phyloP scores from a whole-genome alignment of 2,329 filamentous ascomycete genomes.

The Fusarium fracticaudum region DNA sequence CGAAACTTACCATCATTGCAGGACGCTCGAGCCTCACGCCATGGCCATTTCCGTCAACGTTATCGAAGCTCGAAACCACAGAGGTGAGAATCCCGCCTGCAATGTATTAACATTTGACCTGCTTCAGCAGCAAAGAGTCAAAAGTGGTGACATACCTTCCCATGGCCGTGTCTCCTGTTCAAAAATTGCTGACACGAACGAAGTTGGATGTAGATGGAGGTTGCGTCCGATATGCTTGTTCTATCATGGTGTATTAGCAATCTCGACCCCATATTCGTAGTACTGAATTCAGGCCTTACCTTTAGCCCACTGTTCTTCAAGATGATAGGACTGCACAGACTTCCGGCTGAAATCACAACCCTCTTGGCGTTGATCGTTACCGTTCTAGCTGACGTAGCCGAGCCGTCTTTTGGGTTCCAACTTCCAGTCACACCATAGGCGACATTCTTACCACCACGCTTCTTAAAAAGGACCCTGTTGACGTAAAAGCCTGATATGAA shows the following conservation, averaged over 20 bases:
- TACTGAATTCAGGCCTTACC: background rate
- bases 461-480: background rate
- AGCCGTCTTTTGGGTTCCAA: background rate
- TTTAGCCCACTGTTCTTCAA: background rate
- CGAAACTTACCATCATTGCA: background rate
- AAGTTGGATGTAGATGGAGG: background rate
- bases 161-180: background rate
- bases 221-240: slow-evolving; percentile 1
- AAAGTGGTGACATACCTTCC: background rate
- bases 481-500: background rate
- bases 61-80: background rate
- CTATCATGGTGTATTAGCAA: background rate
- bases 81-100: background rate
- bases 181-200: background rate
- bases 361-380: background rate
- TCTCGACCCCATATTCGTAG: background rate
- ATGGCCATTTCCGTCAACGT: background rate
- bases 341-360: background rate
- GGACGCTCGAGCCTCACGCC: background rate
- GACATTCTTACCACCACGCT: background rate
- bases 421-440: background rate
- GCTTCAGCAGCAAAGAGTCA: accelerated
- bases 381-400: accelerated
- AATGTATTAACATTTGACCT: background rate
- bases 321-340: background rate